phyloP scores from a whole-genome alignment of 805 yeast species.

The Sporopachydermia lactativora region DNA sequence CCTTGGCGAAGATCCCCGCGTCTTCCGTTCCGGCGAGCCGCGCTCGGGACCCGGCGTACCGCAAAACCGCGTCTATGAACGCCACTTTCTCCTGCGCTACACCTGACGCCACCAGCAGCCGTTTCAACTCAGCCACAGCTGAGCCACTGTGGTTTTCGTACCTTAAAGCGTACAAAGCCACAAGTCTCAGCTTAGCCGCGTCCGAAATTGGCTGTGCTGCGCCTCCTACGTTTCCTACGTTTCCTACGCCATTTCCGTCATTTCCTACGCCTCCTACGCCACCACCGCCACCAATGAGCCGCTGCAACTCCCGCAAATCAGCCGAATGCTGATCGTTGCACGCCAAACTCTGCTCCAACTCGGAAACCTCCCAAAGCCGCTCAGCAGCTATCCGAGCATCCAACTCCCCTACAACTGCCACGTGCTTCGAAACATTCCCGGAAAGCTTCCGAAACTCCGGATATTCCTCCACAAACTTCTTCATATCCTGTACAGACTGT shows the following conservation, averaged over 20 bases:
- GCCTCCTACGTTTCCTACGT: constrained; percentile 13
- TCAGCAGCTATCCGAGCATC: constrained; percentile 50
- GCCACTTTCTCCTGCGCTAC: constrained; percentile 24
- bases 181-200: constrained; percentile 52
- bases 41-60: constrained; percentile 28
- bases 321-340: constrained; percentile 43
- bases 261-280: too few relatives aligned
- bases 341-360: constrained; percentile 75
- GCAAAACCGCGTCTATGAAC: constrained; percentile 32
- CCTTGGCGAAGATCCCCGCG: constrained; percentile 7
- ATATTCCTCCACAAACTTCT: constrained; percentile 76
- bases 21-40: constrained; percentile 25
- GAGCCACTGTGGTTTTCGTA: constrained; percentile 41
- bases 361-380: constrained; percentile 71
- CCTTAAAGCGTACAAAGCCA: constrained; percentile 60
- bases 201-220: constrained; percentile 27
- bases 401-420: constrained; percentile 77
- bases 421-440: constrained; percentile 82
- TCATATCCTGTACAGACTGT: constrained; percentile 77
- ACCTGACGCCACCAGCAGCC: constrained; percentile 23
- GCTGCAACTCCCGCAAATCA: constrained; percentile 43
- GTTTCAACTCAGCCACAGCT: constrained; percentile 25
- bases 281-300: constrained; percentile 27
- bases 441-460: constrained; percentile 89
- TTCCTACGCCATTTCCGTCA: constrained; percentile 16